Base-by-base conservation (phyloP, 1,139 yeast genomes). In the Protomyces inundatus region DNA sequence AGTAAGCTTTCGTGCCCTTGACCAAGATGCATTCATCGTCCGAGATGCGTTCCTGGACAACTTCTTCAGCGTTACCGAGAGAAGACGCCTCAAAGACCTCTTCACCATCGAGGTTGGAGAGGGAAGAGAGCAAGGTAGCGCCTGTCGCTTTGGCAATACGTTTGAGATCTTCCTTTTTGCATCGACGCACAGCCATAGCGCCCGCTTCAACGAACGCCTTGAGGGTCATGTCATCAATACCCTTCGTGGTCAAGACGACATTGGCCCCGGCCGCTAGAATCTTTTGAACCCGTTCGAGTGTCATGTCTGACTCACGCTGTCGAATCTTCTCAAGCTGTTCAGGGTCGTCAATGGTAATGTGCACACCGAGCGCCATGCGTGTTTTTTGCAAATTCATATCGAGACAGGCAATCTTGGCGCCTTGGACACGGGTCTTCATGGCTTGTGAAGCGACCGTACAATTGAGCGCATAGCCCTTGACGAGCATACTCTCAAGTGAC, bases 141-240 rank as follows among this genome's bases (percentile, higher is more conserved):
- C 99, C 99, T 3, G 98, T 90, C 50, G 98, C 98, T 73, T 97
- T 84, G 9, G 98, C 98, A 71, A 95, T 93, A 79, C 98, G 85
- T 76, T 96, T 84, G 72, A 95, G 81, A 76, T 95, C 99, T 76
- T 93, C 98, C 75, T 90, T 91, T 77, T 90, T 90, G 81, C 98
- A 91, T 72, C 99, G 85, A 80, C 99, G 87, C 53, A 95, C 98
- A 14, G 96, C 98, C 93, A 95, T 90, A 60, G 93, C 95, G 55
- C 93, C 91, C 54, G 91, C 89, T 77, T 95, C 98, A 64, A 93
- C 95, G 76, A 95, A 93, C 75, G 89, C 93, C 77, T 95, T 95
- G 72, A 95, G 81, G 75, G 97, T 91, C 76, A 93, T 82, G 75
- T 95, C 98, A 77, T 95, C 99, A 71, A 95, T 95, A 70, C 98